phyloP scores from a whole-genome alignment of 768 basidiomycete genomes.

The Panaeolus cyanescens region DNA sequence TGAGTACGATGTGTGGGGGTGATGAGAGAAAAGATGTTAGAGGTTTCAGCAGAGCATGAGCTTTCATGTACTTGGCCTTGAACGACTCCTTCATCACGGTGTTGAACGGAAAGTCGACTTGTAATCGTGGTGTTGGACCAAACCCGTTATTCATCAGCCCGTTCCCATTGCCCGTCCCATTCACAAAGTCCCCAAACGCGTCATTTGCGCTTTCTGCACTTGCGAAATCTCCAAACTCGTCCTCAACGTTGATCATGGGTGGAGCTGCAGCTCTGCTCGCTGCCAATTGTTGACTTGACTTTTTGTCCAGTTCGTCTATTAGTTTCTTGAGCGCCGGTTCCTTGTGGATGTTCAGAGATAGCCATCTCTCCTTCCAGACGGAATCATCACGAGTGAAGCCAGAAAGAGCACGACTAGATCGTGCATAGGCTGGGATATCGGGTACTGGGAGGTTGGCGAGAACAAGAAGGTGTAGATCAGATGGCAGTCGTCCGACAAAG shows the following conservation, averaged over 20 bases:
- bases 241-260: constrained; percentile 68
- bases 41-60: constrained; percentile 63
- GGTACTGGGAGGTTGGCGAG: constrained; percentile 75
- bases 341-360: constrained; percentile 52
- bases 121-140: constrained; percentile 18
- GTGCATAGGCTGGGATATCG: constrained; percentile 78
- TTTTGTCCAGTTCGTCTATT: constrained; percentile 62
- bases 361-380: constrained; percentile 79
- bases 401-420: constrained; percentile 63
- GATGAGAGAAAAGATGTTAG: constrained; percentile 58
- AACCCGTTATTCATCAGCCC: background rate
- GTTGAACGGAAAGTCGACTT: background rate
- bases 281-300: constrained; percentile 37
- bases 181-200: constrained; percentile 43
- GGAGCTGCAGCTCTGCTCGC: constrained; percentile 48
- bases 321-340: constrained; percentile 43
- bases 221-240: constrained; percentile 91
- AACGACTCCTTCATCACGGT: constrained; percentile 38
- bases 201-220: constrained; percentile 40
- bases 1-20: constrained; percentile 68
- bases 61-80: constrained; percentile 65
- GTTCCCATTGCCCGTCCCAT: constrained; percentile 18
- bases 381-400: constrained; percentile 68
- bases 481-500: constrained; percentile 78
- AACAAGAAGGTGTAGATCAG: constrained; percentile 74